These are phyloP conservation scores for Fusarium fracticaudum DNA, from an alignment of 2,329 filamentous ascomycete genomes.

Conservation along the genomic window DNA sequence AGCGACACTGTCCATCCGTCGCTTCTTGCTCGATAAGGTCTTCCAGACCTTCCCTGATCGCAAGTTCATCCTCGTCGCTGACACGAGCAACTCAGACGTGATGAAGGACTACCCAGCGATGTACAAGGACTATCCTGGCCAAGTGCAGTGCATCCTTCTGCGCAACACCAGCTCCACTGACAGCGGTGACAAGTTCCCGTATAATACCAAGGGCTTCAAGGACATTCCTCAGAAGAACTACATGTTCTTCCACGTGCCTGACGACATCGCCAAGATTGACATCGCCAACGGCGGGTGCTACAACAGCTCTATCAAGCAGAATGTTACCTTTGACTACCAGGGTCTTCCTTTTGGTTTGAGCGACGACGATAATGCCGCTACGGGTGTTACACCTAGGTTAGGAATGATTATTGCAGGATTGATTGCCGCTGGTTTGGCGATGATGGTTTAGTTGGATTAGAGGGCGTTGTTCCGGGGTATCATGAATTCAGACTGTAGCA, in stretches of 20 bases:
- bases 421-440: slow-evolving; percentile 28
- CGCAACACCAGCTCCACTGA: slow-evolving; percentile 80
- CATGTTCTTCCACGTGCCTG: slow-evolving; percentile 81
- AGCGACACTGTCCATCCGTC: slow-evolving; percentile 77
- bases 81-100: slow-evolving; percentile 80
- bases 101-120: slow-evolving; percentile 73
- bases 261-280: slow-evolving; percentile 74
- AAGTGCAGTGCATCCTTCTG: slow-evolving; percentile 81
- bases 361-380: slow-evolving; percentile 45
- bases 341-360: slow-evolving; percentile 62
- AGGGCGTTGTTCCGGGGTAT: neutral
- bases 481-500: neutral
- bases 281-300: slow-evolving; percentile 74
- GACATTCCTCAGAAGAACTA: slow-evolving; percentile 72
- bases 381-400: slow-evolving; percentile 31
- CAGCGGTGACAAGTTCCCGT: slow-evolving; percentile 73
- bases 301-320: slow-evolving; percentile 72
- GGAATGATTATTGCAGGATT: slow-evolving; percentile 33
- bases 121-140: slow-evolving; percentile 71
- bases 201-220: slow-evolving; percentile 78
- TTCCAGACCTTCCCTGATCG: slow-evolving; percentile 79
- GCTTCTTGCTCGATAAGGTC: slow-evolving; percentile 74
- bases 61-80: slow-evolving; percentile 79
- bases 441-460: slow-evolving; percentile 32
- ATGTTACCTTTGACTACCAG: slow-evolving; percentile 76